phyloP scores from a whole-genome alignment of 2,329 filamentous ascomycete species.

The Coniochaeta sp. region DNA sequence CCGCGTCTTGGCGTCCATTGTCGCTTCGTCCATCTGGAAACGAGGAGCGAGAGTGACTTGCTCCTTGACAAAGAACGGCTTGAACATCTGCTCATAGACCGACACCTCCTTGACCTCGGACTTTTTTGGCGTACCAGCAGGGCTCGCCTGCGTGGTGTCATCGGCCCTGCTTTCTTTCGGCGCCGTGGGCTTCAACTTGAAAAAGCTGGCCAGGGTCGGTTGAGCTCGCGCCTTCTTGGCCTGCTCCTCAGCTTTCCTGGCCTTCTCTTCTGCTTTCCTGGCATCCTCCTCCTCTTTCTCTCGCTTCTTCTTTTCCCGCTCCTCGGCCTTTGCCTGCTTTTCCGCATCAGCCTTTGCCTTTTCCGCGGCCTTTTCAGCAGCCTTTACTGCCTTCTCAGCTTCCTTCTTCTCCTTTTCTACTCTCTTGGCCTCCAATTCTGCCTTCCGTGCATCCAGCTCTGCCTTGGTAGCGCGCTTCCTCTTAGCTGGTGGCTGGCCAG shows the following conservation, averaged over 20 bases:
- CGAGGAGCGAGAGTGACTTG: constrained; percentile 63
- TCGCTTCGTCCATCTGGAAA: constrained; percentile 51
- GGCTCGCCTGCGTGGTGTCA: constrained; percentile 11
- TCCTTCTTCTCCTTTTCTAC: constrained; percentile 25
- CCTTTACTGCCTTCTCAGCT: constrained; percentile 20
- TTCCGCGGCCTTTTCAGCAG: constrained; percentile 24
- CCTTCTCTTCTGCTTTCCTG: constrained; percentile 13
- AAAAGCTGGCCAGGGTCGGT: constrained; percentile 38
- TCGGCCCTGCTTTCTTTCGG: constrained; percentile 31
- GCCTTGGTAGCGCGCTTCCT: constrained; percentile 36
- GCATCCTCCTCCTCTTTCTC: constrained; percentile 46
- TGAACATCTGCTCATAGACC: constrained; percentile 64
- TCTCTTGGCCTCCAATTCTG: constrained; percentile 26
- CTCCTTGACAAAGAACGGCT: constrained; percentile 72
- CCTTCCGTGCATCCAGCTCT: constrained; percentile 24
- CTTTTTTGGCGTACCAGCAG: constrained; percentile 20
- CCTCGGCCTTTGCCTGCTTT: constrained; percentile 24
- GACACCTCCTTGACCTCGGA: constrained; percentile 20
- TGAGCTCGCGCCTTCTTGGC: constrained; percentile 40
- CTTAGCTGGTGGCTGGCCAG: constrained; percentile 27
- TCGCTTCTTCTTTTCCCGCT: constrained; percentile 36
- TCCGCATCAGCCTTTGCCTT: constrained; percentile 29
- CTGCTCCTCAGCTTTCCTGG: not conserved
- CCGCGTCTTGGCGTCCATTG: constrained; percentile 39
- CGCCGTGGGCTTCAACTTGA: constrained; percentile 27